Conservation (phyloP, 768 basidiomycete genomes). For the Naganishia randhawae region DNA sequence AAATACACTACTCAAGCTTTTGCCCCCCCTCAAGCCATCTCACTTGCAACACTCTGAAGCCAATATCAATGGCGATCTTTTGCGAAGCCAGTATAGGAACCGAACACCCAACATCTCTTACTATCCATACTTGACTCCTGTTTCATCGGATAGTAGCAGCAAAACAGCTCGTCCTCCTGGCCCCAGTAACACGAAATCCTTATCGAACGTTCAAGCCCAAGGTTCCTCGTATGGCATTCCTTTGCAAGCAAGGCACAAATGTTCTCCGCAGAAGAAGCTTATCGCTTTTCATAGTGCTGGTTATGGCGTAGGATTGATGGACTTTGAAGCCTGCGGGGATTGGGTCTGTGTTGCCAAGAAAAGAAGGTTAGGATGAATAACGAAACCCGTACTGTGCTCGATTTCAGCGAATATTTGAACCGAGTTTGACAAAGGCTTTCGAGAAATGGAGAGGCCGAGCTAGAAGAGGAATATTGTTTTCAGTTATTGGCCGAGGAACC, state of each 20-base stretch:
- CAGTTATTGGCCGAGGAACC: background rate
- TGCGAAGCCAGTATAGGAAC: background rate
- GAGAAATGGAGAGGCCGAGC: background rate
- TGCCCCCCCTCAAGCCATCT: background rate
- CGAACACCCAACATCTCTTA: background rate
- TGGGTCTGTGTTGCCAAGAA: conserved; percentile 2
- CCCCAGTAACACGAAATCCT: background rate
- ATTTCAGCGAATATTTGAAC: background rate
- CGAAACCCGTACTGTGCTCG: background rate
- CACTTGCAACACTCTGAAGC: background rate
- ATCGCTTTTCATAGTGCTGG: conserved; percentile 17
- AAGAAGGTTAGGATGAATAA: background rate
- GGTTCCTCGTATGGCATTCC: background rate
- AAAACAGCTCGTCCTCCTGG: background rate
- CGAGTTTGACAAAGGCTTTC: background rate
- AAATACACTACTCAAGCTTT: background rate
- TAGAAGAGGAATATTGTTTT: background rate
- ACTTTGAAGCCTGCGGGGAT: conserved; percentile 9
- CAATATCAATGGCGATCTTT: background rate
- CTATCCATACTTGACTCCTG: conserved; percentile 13
- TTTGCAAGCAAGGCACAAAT: background rate
- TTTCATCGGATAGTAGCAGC: background rate
- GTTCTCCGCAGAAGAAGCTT: background rate
- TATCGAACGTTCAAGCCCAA: background rate
- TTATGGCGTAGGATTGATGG: conserved; percentile 14